phyloP scores from a whole-genome alignment of 495 filamentous ascomycete genomes.

The Xeromyces bisporus region DNA sequence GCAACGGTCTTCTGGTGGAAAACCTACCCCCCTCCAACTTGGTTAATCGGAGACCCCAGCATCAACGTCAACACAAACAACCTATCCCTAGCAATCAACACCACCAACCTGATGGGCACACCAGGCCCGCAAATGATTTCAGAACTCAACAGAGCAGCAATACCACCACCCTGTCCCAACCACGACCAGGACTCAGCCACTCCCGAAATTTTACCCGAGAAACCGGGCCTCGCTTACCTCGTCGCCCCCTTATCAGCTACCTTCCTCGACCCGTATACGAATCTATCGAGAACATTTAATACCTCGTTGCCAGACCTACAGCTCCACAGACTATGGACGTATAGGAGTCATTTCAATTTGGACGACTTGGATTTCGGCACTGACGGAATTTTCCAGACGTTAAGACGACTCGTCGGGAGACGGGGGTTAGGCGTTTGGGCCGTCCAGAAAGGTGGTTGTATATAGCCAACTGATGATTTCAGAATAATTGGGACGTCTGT shows the following conservation, averaged over 20 bases:
- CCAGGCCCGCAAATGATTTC: conserved; percentile 41
- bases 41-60: conserved; percentile 69
- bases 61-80: no score
- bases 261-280: conserved; percentile 47
- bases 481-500: no score
- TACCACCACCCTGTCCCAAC: conserved; percentile 36
- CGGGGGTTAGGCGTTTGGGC: conserved; percentile 70
- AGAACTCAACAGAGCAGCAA: conserved; percentile 34
- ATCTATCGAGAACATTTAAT: conserved; percentile 3
- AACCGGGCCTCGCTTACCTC: conserved; percentile 36
- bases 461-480: no score
- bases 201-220: neutral
- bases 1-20: conserved; percentile 84
- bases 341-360: conserved; percentile 62
- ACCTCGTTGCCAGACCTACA: conserved; percentile 6
- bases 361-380: conserved; percentile 84
- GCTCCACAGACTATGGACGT: conserved; percentile 53
- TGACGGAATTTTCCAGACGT: conserved; percentile 63
- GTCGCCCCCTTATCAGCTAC: conserved; percentile 54
- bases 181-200: neutral
- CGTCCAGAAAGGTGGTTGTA: conserved; percentile 21
- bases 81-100: conserved; percentile 36
- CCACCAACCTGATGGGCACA: conserved; percentile 71
- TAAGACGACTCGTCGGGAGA: conserved; percentile 59
- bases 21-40: conserved; percentile 85